These are phyloP conservation scores for Fusarium veterinarium DNA, from an alignment of 2,329 filamentous ascomycete genomes.

Conservation along the genomic window DNA sequence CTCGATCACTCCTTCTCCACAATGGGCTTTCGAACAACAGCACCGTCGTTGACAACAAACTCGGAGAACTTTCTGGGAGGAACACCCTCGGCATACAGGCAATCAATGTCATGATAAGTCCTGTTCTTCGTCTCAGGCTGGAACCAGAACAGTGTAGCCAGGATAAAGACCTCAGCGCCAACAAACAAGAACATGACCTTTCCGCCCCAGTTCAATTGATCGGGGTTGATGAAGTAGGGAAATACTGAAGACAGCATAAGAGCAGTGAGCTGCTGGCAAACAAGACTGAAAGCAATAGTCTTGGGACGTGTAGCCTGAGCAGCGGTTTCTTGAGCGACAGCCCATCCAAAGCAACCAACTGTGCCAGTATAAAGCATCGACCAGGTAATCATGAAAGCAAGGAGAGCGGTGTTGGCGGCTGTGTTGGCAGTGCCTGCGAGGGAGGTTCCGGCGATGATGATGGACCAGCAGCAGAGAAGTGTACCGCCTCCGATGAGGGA, in stretches of 20 bases:
- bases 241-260: slow-evolving; percentile 52
- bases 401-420: slow-evolving; percentile 43
- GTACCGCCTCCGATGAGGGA: slow-evolving; percentile 43
- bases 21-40: slow-evolving; percentile 7
- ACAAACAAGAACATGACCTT: slow-evolving; percentile 54
- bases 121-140: slow-evolving; percentile 55
- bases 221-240: slow-evolving; percentile 53
- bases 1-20: background rate
- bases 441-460: slow-evolving; percentile 44
- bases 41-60: slow-evolving; percentile 35
- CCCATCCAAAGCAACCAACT: slow-evolving; percentile 47
- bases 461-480: slow-evolving; percentile 43
- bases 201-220: slow-evolving; percentile 53
- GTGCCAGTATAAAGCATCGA: slow-evolving; percentile 47
- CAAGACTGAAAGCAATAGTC: slow-evolving; percentile 45
- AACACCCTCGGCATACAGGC: slow-evolving; percentile 41
- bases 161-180: slow-evolving; percentile 49
- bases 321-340: slow-evolving; percentile 45
- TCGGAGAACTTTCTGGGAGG: slow-evolving; percentile 42
- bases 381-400: slow-evolving; percentile 47
- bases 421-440: slow-evolving; percentile 33
- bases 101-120: slow-evolving; percentile 50
- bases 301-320: slow-evolving; percentile 45
- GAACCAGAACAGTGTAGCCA: slow-evolving; percentile 47
- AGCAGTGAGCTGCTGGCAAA: slow-evolving; percentile 50